These are phyloP conservation scores for Nyctanthes arbortristis DNA, from an alignment of 257 asterid genomes.

Conservation along the genomic window DNA sequence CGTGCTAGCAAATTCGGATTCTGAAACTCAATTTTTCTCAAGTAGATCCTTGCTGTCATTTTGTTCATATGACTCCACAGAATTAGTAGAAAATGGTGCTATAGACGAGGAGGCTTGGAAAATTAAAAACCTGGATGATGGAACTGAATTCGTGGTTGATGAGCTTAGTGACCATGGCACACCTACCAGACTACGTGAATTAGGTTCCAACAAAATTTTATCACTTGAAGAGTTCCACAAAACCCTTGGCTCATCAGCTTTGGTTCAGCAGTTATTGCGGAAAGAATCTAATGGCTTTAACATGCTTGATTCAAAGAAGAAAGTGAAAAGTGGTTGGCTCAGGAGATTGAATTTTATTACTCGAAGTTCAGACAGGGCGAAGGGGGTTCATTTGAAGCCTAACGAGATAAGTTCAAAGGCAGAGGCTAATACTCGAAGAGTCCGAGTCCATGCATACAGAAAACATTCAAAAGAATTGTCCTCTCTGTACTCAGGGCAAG, in stretches of 20 bases:
- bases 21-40: conserved; percentile 42
- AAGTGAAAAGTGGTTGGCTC: conserved; percentile 59
- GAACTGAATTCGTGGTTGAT: conserved; percentile 50
- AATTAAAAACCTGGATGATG: conserved; percentile 54
- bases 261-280: conserved; percentile 53
- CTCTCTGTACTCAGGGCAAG: conserved; percentile 68
- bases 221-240: conserved; percentile 68
- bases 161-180: conserved; percentile 46
- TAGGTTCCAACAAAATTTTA: conserved; percentile 56
- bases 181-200: conserved; percentile 44
- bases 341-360: conserved; percentile 40
- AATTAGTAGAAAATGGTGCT: conserved; percentile 33
- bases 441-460: conserved; percentile 42
- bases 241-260: conserved; percentile 55
- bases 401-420: conserved; percentile 22
- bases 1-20: conserved; percentile 48
- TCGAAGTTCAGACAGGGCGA: conserved; percentile 37
- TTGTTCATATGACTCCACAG: conserved; percentile 29
- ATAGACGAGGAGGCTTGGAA: conserved; percentile 31
- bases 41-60: conserved; percentile 43
- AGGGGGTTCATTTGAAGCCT: conserved; percentile 40
- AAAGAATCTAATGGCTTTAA: conserved; percentile 40
- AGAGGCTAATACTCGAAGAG: conserved; percentile 33
- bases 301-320: conserved; percentile 43
- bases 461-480: conserved; percentile 70